Evolutionary conservation across 306 rosid species (phyloP), one percentile per base, ranked within the genome.

Genomic region (Vachellia pachyceras): DNA sequence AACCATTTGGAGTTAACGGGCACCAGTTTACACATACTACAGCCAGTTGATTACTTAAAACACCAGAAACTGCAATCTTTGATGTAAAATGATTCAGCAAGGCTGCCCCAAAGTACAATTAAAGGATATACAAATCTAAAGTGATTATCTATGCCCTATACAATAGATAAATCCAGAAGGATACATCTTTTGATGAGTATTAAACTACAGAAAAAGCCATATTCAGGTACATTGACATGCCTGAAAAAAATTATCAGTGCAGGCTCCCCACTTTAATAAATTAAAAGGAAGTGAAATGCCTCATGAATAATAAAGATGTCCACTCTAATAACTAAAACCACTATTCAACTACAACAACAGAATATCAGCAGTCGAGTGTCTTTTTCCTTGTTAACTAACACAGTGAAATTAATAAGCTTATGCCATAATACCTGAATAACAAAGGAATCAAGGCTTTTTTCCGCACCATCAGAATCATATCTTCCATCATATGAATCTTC

Each of bases 391-490:
- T 65, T 39, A 49, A 70, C 65, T 44, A 76, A 82, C 17, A 39
- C 17, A 33, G 63, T 64, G 41, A 42, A 79, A 80, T 54, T 77
- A 72, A 64, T 37, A 80, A 70, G 72, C 70, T 75, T 76, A 60
- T 42, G 69, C 50, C 46, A 77, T 70, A 77, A 65, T 84, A 93
- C 99, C 99, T 95, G 99, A 80, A 93, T 89, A 69, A 90, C 85
- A 88, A 93, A 89, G 75, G 99, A 91, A 69, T 95, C 99, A 73
- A 95, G 93, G 89, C 93, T 91, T 89, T 83, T 93, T 84, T 95
- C 97, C 25, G 85, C 85, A 80, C 99, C 99, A 84, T 95, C 99
- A 68, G 99, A 95, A 81, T 95, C 99, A 81, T 95, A 95, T 80
- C 94, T 91, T 84, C 95, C 99, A 22, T 91, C 99, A 67, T 82